Evolutionary conservation across 306 rosid species (phyloP).

Genomic region (Dryas octopetala): DNA sequence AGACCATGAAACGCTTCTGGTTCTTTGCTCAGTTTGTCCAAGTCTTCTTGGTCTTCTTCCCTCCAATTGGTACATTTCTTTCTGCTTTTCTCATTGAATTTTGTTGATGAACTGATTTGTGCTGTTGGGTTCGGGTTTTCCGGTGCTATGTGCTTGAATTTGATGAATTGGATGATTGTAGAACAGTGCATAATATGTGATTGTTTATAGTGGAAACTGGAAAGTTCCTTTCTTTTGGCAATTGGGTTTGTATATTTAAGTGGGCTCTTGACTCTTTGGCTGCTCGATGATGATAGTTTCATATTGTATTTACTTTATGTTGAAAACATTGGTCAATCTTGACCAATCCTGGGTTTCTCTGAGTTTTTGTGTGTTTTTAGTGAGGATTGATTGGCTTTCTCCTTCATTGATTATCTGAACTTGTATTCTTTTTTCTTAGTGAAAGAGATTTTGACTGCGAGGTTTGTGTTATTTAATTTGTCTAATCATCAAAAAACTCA

Average conservation of each 20-base stretch:
- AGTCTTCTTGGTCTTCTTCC: constrained; percentile 47
- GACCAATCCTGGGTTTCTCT: not conserved
- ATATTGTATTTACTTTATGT: not conserved
- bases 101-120: not conserved
- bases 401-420: not conserved
- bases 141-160: not conserved
- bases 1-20: constrained; percentile 35
- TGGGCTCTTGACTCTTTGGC: constrained; percentile 13
- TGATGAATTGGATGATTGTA: constrained; percentile 14
- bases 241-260: constrained; percentile 24
- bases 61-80: constrained; percentile 53
- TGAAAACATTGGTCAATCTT: not conserved
- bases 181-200: constrained; percentile 1
- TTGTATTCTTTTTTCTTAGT: not conserved
- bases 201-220: constrained; percentile 5
- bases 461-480: not conserved
- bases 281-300: constrained; percentile 13
- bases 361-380: not conserved
- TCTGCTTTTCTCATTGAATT: not conserved
- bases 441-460: constrained; percentile 2
- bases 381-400: not conserved
- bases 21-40: constrained; percentile 33
- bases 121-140: not conserved
- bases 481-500: not conserved
- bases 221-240: not conserved